These are phyloP conservation scores for Phoma herbarum DNA, from an alignment of 2,329 filamentous ascomycete species.

Conservation along the genomic window DNA sequence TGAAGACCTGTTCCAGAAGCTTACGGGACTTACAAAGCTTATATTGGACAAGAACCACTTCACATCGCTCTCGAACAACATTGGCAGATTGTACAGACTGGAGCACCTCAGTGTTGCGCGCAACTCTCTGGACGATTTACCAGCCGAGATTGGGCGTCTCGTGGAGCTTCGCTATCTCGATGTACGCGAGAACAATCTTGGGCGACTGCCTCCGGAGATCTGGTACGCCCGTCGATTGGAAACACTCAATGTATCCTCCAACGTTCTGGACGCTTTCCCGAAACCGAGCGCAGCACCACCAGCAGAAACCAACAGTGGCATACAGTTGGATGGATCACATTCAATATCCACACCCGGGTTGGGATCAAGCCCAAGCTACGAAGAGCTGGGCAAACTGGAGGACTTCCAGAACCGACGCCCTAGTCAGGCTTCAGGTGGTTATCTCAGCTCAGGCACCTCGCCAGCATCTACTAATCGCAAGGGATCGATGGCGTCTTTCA, in stretches of 20 bases:
- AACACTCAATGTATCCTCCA: slow-evolving; percentile 93
- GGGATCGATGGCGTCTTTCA: slow-evolving; percentile 83
- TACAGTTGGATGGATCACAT: slow-evolving; percentile 54
- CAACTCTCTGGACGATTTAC: slow-evolving; percentile 85
- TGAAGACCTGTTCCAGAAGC: slow-evolving; percentile 86
- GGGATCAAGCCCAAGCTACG: slow-evolving; percentile 71
- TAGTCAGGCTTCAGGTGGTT: slow-evolving; percentile 81
- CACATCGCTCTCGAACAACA: slow-evolving; percentile 83
- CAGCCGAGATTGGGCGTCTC: slow-evolving; percentile 86
- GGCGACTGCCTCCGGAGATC: slow-evolving; percentile 87
- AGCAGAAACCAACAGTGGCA: slow-evolving; percentile 41
- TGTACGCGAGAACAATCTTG: slow-evolving; percentile 91
- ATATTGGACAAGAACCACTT: slow-evolving; percentile 96
- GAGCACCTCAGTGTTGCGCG: slow-evolving; percentile 95
- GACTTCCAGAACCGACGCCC: slow-evolving; percentile 74
- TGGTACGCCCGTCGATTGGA: slow-evolving; percentile 94
- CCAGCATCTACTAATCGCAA: slow-evolving; percentile 74
- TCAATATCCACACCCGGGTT: slow-evolving; percentile 55
- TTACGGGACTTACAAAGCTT: slow-evolving; percentile 86
- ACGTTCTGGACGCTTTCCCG: slow-evolving; percentile 88
- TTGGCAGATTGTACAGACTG: slow-evolving; percentile 81
- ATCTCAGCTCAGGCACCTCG: slow-evolving; percentile 79
- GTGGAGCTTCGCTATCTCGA: slow-evolving; percentile 86
- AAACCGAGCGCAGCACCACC: slow-evolving; percentile 80
- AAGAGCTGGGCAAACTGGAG: slow-evolving; percentile 76